phyloP scores from a whole-genome alignment of 2,329 filamentous ascomycete genomes.

The Zymoseptoria brevis region DNA sequence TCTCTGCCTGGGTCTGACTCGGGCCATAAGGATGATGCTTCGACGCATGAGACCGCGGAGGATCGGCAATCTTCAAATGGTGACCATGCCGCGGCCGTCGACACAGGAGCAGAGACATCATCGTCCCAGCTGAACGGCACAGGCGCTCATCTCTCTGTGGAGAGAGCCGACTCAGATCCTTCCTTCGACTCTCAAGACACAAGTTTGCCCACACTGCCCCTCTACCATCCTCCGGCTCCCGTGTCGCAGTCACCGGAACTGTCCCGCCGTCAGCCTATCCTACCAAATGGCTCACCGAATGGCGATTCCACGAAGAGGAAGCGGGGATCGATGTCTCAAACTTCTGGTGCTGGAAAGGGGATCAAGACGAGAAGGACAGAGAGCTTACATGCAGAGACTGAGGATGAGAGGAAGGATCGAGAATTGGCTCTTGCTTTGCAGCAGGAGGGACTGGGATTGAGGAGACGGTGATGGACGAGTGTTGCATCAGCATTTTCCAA shows the following conservation, averaged over 20 bases:
- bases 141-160: slow-evolving; percentile 1
- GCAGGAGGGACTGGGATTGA: slow-evolving; percentile 15
- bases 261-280: slow-evolving; percentile 14
- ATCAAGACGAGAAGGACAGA: not conserved
- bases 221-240: slow-evolving; percentile 24
- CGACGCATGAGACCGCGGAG: not conserved
- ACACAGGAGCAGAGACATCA: not conserved
- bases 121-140: not conserved
- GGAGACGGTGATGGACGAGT: not conserved
- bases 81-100: not conserved
- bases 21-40: slow-evolving; percentile 3
- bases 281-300: slow-evolving; percentile 8
- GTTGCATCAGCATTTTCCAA: not conserved
- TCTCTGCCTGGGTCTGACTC: slow-evolving; percentile 20
- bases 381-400: not conserved
- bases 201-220: slow-evolving; percentile 15
- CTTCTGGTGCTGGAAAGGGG: not conserved
- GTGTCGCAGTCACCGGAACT: slow-evolving; percentile 25
- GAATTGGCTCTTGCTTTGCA: slow-evolving; percentile 15
- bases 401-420: slow-evolving; percentile 7
- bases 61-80: not conserved
- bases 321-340: slow-evolving; percentile 13
- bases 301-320: slow-evolving; percentile 16
- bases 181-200: slow-evolving; percentile 10
- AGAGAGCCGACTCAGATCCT: not conserved